Percentiles rank a stretch among this genome's conserved stretches.
Conservation (phyloP, 2,329 filamentous ascomycete genomes). For the Grosmannia penicillata region DNA sequence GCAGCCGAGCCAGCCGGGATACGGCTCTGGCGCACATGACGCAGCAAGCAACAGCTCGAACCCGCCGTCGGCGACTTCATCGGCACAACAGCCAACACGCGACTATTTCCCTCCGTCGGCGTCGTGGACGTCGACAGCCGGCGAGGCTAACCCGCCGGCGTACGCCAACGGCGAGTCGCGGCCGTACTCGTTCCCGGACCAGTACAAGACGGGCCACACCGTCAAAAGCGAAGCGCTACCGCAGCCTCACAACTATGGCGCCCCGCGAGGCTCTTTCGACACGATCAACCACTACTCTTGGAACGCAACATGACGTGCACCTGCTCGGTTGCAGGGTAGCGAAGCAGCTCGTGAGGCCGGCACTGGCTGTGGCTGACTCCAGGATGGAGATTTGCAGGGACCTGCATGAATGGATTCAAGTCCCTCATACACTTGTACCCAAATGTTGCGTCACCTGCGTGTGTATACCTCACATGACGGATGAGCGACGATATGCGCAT, state of each 20-base stretch:
- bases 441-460: neutral
- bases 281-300: constrained; percentile 42
- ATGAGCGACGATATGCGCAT: too few species aligned
- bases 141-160: constrained; percentile 28
- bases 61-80: constrained; percentile 11
- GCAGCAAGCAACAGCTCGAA: constrained; percentile 4
- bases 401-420: neutral
- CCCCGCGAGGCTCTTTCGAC: constrained; percentile 29
- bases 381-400: too few species aligned
- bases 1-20: constrained; percentile 5
- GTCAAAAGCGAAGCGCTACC: constrained; percentile 21
- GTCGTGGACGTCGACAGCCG: constrained; percentile 36
- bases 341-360: neutral
- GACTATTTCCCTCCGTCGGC: constrained; percentile 39
- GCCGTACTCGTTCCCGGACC: constrained; percentile 33
- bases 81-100: constrained; percentile 17
- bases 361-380: too few species aligned
- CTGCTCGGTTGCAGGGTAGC: too few species aligned
- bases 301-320: constrained; percentile 32
- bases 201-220: constrained; percentile 27
- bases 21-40: constrained; percentile 6
- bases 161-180: constrained; percentile 30
- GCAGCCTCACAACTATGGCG: constrained; percentile 24
- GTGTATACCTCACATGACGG: too few species aligned
- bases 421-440: neutral